These are phyloP conservation scores for Erythrobasidium hasegawianum DNA, from an alignment of 1,284 basidiomycete genomes.

Conservation along the genomic window DNA sequence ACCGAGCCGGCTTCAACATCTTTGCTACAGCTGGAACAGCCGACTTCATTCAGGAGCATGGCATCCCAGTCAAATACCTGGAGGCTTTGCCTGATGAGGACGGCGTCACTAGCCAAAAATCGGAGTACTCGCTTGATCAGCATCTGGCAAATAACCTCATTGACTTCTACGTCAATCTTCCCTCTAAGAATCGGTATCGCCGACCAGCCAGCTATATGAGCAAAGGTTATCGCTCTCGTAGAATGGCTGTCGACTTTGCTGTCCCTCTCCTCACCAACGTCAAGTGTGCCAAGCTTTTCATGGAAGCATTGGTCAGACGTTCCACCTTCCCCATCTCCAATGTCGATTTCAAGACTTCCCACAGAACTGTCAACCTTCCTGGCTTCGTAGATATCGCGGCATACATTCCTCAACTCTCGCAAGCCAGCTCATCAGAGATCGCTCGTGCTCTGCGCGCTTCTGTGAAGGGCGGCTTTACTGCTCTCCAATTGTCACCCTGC, in stretches of 20 bases:
- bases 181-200: conserved; percentile 96
- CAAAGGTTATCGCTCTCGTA: conserved; percentile 92
- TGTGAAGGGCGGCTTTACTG: conserved; percentile 81
- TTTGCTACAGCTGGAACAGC: conserved; percentile 96
- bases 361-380: conserved; percentile 84
- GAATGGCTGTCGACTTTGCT: conserved; percentile 99
- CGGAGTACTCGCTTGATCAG: conserved; percentile 90
- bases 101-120: conserved; percentile 66
- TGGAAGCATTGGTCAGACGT: conserved; percentile 88
- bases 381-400: conserved; percentile 85
- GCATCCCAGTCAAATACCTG: conserved; percentile 66
- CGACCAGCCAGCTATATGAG: conserved; percentile 95
- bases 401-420: conserved; percentile 73
- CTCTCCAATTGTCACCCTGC: conserved; percentile 70
- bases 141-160: conserved; percentile 94
- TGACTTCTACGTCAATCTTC: conserved; percentile 98
- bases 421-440: conserved; percentile 63
- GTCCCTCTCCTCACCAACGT: conserved; percentile 97
- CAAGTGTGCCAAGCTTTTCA: conserved; percentile 96
- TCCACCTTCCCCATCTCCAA: conserved; percentile 78
- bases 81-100: conserved; percentile 76
- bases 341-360: conserved; percentile 93
- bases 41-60: conserved; percentile 85
- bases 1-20: conserved; percentile 88
- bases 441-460: conserved; percentile 70